These are phyloP conservation scores for Tieghemostelium lacteum DNA, from an alignment of 78 protist species.

Conservation along the genomic window DNA sequence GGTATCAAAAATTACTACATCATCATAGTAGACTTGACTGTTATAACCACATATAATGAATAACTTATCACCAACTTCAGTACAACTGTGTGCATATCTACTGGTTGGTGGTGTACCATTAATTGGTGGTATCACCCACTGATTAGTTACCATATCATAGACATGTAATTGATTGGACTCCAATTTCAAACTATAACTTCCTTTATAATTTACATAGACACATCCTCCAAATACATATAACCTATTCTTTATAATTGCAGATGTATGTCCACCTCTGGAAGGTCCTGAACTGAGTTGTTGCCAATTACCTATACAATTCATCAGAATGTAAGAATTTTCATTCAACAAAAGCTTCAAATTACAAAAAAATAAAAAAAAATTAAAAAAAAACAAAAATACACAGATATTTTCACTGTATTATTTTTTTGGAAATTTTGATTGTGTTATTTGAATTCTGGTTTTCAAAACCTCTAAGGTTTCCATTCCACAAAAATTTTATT, in stretches of 20 bases:
- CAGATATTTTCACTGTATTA: neutral
- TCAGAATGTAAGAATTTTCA: too few species aligned
- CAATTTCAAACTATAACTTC: neutral
- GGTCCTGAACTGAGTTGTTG: neutral
- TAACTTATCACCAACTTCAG: conserved; percentile 41
- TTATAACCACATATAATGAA: conserved; percentile 53
- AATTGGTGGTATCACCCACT: conserved; percentile 5
- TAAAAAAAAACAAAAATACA: too few species aligned
- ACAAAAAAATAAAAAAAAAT: too few species aligned
- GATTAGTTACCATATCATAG: conserved; percentile 27
- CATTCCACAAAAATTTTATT: too few species aligned
- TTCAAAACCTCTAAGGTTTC: too few species aligned
- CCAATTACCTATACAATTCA: too few species aligned
- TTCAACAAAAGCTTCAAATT: too few species aligned
- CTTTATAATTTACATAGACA: neutral
- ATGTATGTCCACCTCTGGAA: conserved; percentile 45
- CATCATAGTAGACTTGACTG: conserved; percentile 21
- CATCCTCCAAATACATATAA: conserved; percentile 74
- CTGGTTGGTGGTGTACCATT: neutral
- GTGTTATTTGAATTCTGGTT: too few species aligned
- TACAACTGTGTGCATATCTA: conserved; percentile 59
- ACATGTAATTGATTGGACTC: conserved; percentile 28
- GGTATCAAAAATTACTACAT: conserved; percentile 38
- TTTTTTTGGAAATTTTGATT: neutral
- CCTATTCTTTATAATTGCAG: conserved; percentile 20